These are phyloP conservation scores for Syncephalis plumigaleata DNA, from an alignment of 371 early-diverging fungal species.

Conservation along the genomic window DNA sequence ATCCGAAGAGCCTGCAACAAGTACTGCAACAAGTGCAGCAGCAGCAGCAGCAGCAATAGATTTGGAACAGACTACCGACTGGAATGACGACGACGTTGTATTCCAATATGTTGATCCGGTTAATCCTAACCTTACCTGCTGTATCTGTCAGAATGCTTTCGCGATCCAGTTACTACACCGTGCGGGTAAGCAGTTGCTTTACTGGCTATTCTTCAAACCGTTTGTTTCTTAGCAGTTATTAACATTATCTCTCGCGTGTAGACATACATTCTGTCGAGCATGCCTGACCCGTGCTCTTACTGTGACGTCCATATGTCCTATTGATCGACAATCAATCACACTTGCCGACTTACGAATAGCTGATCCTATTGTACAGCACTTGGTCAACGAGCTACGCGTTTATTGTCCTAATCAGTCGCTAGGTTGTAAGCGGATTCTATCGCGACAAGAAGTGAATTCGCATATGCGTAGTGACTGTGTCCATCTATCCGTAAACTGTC, in stretches of 20 bases:
- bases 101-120: no score
- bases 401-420: not conserved
- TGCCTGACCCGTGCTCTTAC: not conserved
- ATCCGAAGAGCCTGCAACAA: no score
- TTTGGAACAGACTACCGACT: no score
- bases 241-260: not conserved
- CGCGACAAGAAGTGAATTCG: not conserved
- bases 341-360: not conserved
- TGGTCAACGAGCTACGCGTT: not conserved
- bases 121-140: not conserved
- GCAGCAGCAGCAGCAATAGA: no score
- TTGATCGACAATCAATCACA: not conserved
- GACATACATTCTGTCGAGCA: not conserved
- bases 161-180: not conserved
- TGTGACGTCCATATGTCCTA: not conserved
- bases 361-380: not conserved
- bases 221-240: not conserved
- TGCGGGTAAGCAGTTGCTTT: slow-evolving; percentile 1
- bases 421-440: not conserved
- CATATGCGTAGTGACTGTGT: not conserved
- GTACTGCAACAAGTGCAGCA: no score
- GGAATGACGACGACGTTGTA: no score
- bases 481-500: not conserved
- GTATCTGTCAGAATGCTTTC: not conserved
- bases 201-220: no score